Base-by-base conservation (phyloP, 345 rosid species). In the Populus tremula region DNA sequence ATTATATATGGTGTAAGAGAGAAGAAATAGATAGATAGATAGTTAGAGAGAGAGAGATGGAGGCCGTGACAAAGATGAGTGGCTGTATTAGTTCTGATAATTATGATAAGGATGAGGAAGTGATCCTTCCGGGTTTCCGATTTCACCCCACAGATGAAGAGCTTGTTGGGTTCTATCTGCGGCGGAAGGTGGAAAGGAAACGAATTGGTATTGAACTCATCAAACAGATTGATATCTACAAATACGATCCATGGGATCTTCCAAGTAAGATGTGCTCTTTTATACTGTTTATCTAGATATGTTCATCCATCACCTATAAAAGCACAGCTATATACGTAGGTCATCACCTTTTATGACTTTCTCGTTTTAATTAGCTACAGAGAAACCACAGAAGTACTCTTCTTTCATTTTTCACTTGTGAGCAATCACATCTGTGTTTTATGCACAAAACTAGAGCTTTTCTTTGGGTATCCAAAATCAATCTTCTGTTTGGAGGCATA, bases 181-280 rank as follows among this genome's bases (percentile, higher is more conserved):
- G 29, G 63, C 63, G 63, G 63, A 59, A 59, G 27, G 63, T 59
- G 63, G 63, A 59, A 23, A 59, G 10, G 29, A 59, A 59, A 59
- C 63, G 29, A n/a, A 11, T 10, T 10, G n/a, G 63, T n/a, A n/a
- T 23, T n/a, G 63, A 59, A 23, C 63, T 59, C 14, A 59, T 59
- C 29, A 59, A 59, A 59, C 63, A 59, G 63, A 59, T 59, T n/a
- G 63, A 59, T 59, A 59, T 59, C 63, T 59, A 59, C 63, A 59
- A 59, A n/a, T 59, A 59, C 16, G 63, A 59, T 59, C 63, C 63
- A n/a, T 59, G 63, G 63, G 63, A 59, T 59, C 63, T 59, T 59
- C 63, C 63, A 10, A 59, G 63, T 59, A 59, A 59, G 63, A 59
- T 25, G 14, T 59, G 27, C 63, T 59, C 63, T 45, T n/a, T 59